A percentile compares a stretch with the other conserved stretches of the same genome.
phyloP scores from a whole-genome alignment of 148 eudicot species.

The Fallopia convolvulus region DNA sequence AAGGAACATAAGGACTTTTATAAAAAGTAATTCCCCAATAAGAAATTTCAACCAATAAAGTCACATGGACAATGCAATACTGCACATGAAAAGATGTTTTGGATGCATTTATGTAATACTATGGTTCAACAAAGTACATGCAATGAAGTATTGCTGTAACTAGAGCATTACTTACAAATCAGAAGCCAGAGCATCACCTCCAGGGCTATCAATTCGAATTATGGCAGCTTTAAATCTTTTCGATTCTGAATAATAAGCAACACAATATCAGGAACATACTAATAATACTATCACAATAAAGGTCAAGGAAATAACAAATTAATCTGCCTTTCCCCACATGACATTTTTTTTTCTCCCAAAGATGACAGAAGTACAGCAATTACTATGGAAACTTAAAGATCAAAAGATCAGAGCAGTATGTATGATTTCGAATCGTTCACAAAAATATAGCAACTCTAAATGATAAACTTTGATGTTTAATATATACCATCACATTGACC shows the following conservation, averaged over 20 bases:
- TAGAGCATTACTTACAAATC: conserved; percentile 69
- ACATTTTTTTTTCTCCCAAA: neutral
- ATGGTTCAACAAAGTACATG: neutral
- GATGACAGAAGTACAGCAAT: neutral
- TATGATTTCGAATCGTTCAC: neutral
- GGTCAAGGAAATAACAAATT: neutral
- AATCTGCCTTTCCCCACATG: neutral
- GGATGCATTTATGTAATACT: neutral
- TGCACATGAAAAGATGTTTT: neutral
- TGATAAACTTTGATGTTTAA: neutral
- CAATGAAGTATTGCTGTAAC: neutral
- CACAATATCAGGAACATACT: conserved; percentile 2
- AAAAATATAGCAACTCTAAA: neutral
- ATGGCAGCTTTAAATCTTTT: conserved; percentile 76
- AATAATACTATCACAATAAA: neutral
- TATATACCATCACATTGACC: neutral
- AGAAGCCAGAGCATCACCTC: conserved; percentile 99
- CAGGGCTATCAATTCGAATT: conserved; percentile 91
- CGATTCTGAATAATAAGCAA: conserved; percentile 44
- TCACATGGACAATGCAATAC: neutral
- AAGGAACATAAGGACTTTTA: neutral
- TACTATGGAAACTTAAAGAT: neutral
- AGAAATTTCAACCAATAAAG: neutral
- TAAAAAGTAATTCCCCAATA: neutral
- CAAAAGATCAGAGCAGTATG: neutral